A percentile compares a stretch with the other conserved stretches of the same genome.
Conservation (phyloP, 768 basidiomycete species). For the Collybia nuda region DNA sequence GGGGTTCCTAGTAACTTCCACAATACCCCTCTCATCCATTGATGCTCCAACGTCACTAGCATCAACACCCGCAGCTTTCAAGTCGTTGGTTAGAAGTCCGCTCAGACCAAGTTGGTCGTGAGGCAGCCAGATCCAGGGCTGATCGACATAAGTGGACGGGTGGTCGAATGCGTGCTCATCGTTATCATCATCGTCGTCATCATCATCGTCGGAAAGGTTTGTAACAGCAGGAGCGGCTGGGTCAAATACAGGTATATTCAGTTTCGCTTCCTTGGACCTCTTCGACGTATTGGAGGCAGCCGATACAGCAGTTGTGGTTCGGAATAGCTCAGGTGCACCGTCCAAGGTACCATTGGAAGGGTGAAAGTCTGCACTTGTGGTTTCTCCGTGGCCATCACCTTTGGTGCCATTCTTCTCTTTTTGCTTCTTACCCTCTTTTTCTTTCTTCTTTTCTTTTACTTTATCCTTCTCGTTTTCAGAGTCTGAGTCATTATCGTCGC, state of each 20-base stretch:
- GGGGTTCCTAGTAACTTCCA: constrained; percentile 44
- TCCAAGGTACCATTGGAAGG: neutral
- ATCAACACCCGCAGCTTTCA: constrained; percentile 35
- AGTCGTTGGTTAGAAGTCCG: constrained; percentile 32
- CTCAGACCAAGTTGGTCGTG: constrained; percentile 42
- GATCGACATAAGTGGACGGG: constrained; percentile 44
- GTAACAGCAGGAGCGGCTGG: constrained; percentile 25
- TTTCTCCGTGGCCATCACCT: constrained; percentile 3
- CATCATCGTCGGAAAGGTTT: constrained; percentile 25
- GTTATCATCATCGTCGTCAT: constrained; percentile 26
- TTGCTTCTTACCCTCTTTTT: constrained; percentile 7
- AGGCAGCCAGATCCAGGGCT: constrained; percentile 49
- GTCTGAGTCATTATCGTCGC: constrained; percentile 13
- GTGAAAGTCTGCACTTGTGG: neutral
- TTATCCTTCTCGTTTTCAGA: constrained; percentile 1
- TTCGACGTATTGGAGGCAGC: constrained; percentile 15
- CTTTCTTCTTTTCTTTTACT: neutral
- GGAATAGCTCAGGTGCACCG: constrained; percentile 6
- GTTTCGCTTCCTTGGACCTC: constrained; percentile 1
- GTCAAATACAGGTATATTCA: constrained; percentile 21
- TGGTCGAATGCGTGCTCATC: constrained; percentile 48
- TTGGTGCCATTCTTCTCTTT: constrained; percentile 12
- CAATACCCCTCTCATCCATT: constrained; percentile 43
- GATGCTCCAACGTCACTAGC: constrained; percentile 44
- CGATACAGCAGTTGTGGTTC: constrained; percentile 6